These are phyloP conservation scores for Capillidium heterosporum DNA, from an alignment of 371 early-diverging fungal genomes.

Conservation along the genomic window DNA sequence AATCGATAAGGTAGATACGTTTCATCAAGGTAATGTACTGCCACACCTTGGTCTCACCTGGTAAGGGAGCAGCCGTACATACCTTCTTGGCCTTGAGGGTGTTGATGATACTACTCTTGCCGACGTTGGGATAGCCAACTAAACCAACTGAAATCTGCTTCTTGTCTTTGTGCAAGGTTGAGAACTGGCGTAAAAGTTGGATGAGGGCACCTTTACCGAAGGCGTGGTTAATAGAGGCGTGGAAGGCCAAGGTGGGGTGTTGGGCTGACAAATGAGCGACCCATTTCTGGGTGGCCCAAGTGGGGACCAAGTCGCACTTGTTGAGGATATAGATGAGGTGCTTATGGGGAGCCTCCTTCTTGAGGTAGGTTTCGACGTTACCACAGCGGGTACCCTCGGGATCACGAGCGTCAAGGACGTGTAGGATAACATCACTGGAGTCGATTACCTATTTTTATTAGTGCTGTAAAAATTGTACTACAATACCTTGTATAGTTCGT, in stretches of 20 bases:
- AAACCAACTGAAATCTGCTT: conserved; percentile 96
- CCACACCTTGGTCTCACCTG: conserved; percentile 99
- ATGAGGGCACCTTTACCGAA: conserved; percentile 98
- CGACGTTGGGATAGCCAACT: conserved; percentile 95
- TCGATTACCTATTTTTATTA: conserved; percentile 59
- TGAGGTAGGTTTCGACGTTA: conserved; percentile 79
- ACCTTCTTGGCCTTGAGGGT: conserved; percentile 92
- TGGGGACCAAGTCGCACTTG: conserved; percentile 99
- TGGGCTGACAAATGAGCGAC: conserved; percentile 76
- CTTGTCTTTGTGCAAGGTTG: conserved; percentile 86
- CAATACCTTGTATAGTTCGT: conserved; percentile 87
- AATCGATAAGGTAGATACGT: conserved; percentile 97
- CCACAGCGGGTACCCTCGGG: conserved; percentile 93
- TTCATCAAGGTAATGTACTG: conserved; percentile 99
- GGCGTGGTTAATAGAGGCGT: conserved; percentile 91
- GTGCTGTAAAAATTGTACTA: background rate
- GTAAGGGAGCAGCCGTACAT: conserved; percentile 97
- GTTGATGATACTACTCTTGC: conserved; percentile 97
- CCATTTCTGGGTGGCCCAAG: conserved; percentile 97
- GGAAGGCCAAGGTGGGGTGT: conserved; percentile 96
- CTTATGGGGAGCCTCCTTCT: conserved; percentile 92
- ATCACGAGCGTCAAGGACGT: conserved; percentile 98
- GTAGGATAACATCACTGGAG: conserved; percentile 94
- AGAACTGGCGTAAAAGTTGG: conserved; percentile 93
- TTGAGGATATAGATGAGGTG: conserved; percentile 97